Evolutionary conservation across 1,284 basidiomycete species (phyloP).

Genomic region (Cystobasidium sp.): DNA sequence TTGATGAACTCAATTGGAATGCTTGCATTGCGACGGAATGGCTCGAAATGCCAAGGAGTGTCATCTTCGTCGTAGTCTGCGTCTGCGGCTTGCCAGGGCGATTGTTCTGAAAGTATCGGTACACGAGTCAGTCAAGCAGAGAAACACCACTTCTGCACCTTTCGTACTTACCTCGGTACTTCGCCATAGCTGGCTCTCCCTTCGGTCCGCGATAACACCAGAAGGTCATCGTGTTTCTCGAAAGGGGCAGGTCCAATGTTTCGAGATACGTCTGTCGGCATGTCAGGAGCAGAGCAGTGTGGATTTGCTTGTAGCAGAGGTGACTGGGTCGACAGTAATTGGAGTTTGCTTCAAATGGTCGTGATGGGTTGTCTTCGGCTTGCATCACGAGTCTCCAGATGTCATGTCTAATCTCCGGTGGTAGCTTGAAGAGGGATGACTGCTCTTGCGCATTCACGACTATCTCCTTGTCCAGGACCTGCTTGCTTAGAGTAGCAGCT

Average conservation of each 20-base stretch:
- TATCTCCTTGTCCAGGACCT: not conserved
- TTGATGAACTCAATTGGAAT: constrained; percentile 32
- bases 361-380: constrained; percentile 16
- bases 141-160: not conserved
- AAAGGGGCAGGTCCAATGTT: constrained; percentile 26
- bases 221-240: constrained; percentile 33
- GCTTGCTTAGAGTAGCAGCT: not conserved
- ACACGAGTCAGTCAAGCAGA: not conserved
- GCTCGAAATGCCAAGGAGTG: constrained; percentile 41
- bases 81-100: constrained; percentile 12
- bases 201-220: constrained; percentile 37
- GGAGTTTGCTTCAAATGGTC: constrained; percentile 28
- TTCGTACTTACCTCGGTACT: not conserved
- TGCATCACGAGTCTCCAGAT: constrained; percentile 26
- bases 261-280: constrained; percentile 33
- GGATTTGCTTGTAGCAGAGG: constrained; percentile 6
- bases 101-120: not conserved
- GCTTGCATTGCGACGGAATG: constrained; percentile 27
- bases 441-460: constrained; percentile 18
- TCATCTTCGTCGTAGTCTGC: constrained; percentile 38
- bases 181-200: constrained; percentile 30
- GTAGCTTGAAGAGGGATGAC: constrained; percentile 39
- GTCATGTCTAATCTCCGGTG: constrained; percentile 25
- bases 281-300: constrained; percentile 25
- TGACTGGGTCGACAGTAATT: constrained; percentile 35